Base-by-base conservation (phyloP, 495 filamentous ascomycete species). In the Lindgomyces ingoldianus region DNA sequence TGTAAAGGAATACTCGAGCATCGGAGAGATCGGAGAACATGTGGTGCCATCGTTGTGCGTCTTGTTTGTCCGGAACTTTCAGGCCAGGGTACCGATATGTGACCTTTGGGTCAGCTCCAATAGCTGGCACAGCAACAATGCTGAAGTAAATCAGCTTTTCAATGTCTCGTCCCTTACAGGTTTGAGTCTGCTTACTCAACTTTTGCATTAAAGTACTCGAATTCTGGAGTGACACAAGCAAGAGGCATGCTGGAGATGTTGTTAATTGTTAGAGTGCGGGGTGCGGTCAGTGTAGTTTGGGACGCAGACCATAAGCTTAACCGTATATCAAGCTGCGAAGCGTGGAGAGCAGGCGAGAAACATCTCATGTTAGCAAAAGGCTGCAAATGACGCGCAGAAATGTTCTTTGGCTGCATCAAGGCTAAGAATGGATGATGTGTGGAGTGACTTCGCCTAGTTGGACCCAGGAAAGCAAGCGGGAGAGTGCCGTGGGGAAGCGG, bases 1-100 rank as follows among this genome's bases (percentile, higher is more conserved):
- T 30, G 19, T 60, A 60, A n/a, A 60, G 45, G 24, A 50, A 60
- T n/a, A 60, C 57, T 29, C 57, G 11, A n/a, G 57, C 57, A 4
- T 29, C 45, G 2, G 9, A 4, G 4, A 60, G 16, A 22, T 50
- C 45, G 22, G 45, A 50, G 57, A 55, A 55, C 12, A 55, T 55
- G 29, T 55, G 51, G 24, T 39, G 19, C 51, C 51, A 55, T 39
- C 16, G 2, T 21, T n/a, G 18, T 14, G 29, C 10, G 29, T 55
- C 39, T 18, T 18, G 8, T 12, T 11, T 18, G 25, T 50, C 48
- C 16, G 45, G 44, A 12, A 12, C 2, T 29, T 10, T 39, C 4
- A 16, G 22, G 14, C 45, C 57, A 3, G 57, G 57, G 29, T 50
- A 60, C 36, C 57, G 57, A n/a, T 24, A 60, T 6, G 57, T 51